Evolutionary conservation across 495 filamentous ascomycete genomes (phyloP).

Genomic region (Podospora tetraspora): DNA sequence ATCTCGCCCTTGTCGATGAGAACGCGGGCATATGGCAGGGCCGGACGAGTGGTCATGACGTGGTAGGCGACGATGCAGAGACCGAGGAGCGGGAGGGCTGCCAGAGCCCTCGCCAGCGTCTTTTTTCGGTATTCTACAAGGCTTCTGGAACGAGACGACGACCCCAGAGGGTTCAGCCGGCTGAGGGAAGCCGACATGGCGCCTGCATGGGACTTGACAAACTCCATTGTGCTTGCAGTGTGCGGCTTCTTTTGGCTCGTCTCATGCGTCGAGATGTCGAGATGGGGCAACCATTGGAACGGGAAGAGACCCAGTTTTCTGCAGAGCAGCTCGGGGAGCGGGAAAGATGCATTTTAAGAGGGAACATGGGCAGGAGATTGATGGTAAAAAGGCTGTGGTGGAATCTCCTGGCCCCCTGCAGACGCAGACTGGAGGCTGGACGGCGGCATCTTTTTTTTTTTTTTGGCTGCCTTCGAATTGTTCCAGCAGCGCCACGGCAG

Average conservation of each 20-base stretch:
- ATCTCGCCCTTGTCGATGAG: constrained; percentile 5
- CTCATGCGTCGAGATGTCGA: neutral
- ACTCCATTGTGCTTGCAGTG: neutral
- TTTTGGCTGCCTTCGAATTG: neutral
- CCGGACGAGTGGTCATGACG: neutral
- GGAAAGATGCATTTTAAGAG: neutral
- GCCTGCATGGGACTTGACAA: neutral
- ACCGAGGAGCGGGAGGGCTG: constrained; percentile 4
- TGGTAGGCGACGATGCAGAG: constrained; percentile 4
- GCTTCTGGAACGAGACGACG: neutral
- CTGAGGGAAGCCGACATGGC: neutral
- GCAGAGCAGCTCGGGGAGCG: neutral
- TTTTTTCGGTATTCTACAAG: neutral
- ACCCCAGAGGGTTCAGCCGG: neutral
- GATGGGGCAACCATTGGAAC: neutral
- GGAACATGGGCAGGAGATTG: neutral
- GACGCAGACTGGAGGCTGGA: neutral
- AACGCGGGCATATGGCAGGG: neutral
- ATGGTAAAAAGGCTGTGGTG: neutral
- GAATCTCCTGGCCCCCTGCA: neutral
- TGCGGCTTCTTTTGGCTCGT: neutral
- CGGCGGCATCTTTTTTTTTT: neutral
- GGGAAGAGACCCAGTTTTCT: neutral
- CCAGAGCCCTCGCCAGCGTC: neutral
- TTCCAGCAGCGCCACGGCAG: neutral